Evolutionary conservation across 1,284 basidiomycete genomes (phyloP), one percentile per base, ranked within the genome.

Genomic region (Fomitopsis schrenkii): DNA sequence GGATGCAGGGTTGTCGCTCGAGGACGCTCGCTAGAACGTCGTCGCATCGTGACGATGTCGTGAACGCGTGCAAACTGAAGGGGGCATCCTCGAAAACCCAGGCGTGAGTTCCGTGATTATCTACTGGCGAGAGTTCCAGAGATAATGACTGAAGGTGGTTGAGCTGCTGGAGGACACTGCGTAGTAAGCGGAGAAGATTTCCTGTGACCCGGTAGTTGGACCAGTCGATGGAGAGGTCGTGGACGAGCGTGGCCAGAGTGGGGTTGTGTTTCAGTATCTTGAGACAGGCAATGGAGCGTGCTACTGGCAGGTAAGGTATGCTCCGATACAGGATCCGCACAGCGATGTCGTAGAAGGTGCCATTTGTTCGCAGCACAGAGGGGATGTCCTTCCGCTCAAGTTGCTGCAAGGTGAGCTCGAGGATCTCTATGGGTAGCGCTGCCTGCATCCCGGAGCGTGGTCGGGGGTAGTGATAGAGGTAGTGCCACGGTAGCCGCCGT

Each of bases 21-120:
- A 88, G 75, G 70, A 86, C 85, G n/a, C 66, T 62, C 0, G 82
- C 80, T 12, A 88, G 76, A 9, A 71, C 66, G 5, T 70, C 65
- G 44, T 81, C 79, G 67, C 79, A 84, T 30, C 78, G 77, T 68
- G 85, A 77, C 12, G 84, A 83, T 0, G 83, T 85, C 8, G 79
- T 75, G 65, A 87, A 78, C 0, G 74, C 69, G 22, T 69, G 68
- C 40, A 88, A 76, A 3, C 71, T 70, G 64, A 83, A 82, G 2
- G 75, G 67, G 58, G 63, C 56, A 55, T 71, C 75, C 3, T 75
- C 68, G n/a, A 84, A 74, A 41, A 81, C 72, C 81, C 83, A 84
- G 5, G 78, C 72, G 3, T 81, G 74, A 22, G 68, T 67, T 59
- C 74, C 63, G 58, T 69, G 64, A 72, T 59, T 76, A 66, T 73